These are phyloP conservation scores for Albophoma yamanashiensis DNA, from an alignment of 2,329 filamentous ascomycete genomes.

Conservation along the genomic window DNA sequence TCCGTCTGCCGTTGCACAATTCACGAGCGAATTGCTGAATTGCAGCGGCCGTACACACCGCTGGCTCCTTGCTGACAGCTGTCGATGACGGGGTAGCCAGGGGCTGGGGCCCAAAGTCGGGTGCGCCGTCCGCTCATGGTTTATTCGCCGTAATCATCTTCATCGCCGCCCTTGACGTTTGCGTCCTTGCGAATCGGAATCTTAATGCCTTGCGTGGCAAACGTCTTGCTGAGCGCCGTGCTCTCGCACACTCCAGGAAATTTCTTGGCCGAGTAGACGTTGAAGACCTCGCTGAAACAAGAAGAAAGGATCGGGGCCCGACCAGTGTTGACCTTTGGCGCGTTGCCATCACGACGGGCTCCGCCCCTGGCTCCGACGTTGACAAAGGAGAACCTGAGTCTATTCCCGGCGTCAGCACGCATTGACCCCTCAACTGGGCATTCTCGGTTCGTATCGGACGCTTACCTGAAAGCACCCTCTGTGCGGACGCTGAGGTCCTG, in stretches of 20 bases:
- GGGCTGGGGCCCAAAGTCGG: not conserved
- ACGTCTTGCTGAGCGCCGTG: constrained; percentile 81
- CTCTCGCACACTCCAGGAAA: constrained; percentile 96
- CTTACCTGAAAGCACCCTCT: constrained; percentile 79
- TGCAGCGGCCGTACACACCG: not conserved
- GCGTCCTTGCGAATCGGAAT: constrained; percentile 92
- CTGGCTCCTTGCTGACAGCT: not conserved
- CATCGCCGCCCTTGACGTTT: constrained; percentile 38
- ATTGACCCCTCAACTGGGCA: not conserved
- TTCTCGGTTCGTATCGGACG: not conserved
- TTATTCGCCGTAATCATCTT: constrained; percentile 33
- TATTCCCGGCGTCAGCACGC: constrained; percentile 18
- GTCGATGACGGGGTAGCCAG: not conserved
- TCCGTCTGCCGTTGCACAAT: not conserved
- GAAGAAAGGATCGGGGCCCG: constrained; percentile 75
- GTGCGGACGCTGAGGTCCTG: constrained; percentile 92
- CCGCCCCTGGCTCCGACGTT: constrained; percentile 55
- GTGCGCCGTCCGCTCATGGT: not conserved
- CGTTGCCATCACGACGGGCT: constrained; percentile 26
- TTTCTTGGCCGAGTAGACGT: constrained; percentile 94
- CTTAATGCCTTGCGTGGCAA: constrained; percentile 90
- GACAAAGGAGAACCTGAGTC: constrained; percentile 64
- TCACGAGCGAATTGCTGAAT: not conserved
- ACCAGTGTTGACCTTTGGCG: constrained; percentile 53
- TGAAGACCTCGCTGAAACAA: constrained; percentile 80